These are phyloP conservation scores for Akanthomyces dipterigenus DNA, from an alignment of 2,329 filamentous ascomycete genomes.

Conservation along the genomic window DNA sequence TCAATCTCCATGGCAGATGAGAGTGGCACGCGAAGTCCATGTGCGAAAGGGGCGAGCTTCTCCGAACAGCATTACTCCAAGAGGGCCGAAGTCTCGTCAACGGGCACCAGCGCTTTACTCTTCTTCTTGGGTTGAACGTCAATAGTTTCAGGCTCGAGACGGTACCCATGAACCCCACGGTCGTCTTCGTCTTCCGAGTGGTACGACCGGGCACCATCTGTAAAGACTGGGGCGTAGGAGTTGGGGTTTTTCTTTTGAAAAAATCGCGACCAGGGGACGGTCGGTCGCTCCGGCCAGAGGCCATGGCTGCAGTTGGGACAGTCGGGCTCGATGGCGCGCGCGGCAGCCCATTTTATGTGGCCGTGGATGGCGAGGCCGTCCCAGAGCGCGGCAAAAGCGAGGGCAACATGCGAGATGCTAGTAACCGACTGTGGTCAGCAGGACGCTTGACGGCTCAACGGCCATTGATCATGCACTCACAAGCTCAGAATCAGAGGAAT, in stretches of 20 bases:
- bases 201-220: constrained; percentile 10
- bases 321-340: constrained; percentile 31
- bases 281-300: constrained; percentile 31
- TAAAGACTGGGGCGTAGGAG: constrained; percentile 5
- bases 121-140: constrained; percentile 7
- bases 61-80: not conserved
- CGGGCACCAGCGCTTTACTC: not conserved
- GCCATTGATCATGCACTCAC: constrained; percentile 21
- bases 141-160: not conserved
- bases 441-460: not conserved
- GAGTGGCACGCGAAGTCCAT: not conserved
- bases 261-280: constrained; percentile 28
- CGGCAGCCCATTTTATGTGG: constrained; percentile 32
- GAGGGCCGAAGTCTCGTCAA: constrained; percentile 5
- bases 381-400: constrained; percentile 31
- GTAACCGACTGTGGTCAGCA: not conserved
- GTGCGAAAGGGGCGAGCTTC: not conserved
- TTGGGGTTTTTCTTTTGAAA: constrained; percentile 10
- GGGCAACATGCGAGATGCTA: constrained; percentile 32
- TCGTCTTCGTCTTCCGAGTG: constrained; percentile 6
- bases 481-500: constrained; percentile 35
- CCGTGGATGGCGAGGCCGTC: constrained; percentile 33
- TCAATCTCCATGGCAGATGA: not conserved
- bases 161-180: not conserved
- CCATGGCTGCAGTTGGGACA: constrained; percentile 34